Conservation (phyloP, 225 moss, liverwort and hornwort genomes). For the Asterella californica region DNA sequence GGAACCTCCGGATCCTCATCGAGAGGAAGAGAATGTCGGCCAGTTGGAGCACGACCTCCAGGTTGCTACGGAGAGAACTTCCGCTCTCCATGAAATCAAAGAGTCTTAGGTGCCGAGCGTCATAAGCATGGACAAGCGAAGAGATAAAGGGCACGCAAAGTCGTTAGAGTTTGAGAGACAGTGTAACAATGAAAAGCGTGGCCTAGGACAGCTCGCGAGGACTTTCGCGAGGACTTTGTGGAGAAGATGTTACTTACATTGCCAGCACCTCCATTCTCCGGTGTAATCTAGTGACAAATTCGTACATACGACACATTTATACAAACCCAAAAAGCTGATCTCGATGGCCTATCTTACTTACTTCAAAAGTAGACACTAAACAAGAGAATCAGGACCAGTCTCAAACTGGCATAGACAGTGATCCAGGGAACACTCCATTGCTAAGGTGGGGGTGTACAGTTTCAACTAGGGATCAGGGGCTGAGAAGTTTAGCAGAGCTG, state of each 20-base stretch:
- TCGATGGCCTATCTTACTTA: too few relatives aligned
- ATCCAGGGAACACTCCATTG: too few relatives aligned
- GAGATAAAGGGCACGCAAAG: slow-evolving; percentile 21
- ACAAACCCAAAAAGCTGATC: too few relatives aligned
- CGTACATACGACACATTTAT: too few relatives aligned
- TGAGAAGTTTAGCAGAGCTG: too few relatives aligned
- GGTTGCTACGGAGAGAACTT: slow-evolving; percentile 6
- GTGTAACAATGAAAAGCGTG: slow-evolving; percentile 18
- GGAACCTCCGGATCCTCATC: not conserved
- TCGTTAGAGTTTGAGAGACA: slow-evolving; percentile 22
- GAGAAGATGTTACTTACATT: slow-evolving; percentile 31
- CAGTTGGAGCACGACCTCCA: not conserved
- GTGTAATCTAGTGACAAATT: too few relatives aligned
- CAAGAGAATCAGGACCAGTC: too few relatives aligned
- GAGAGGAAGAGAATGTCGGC: slow-evolving; percentile 5
- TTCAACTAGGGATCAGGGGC: too few relatives aligned
- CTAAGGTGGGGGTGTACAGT: too few relatives aligned
- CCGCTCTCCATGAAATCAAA: slow-evolving; percentile 18
- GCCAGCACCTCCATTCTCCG: too few relatives aligned
- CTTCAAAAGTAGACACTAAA: too few relatives aligned
- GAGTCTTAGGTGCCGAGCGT: slow-evolving; percentile 21
- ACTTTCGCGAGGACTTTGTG: slow-evolving; percentile 25
- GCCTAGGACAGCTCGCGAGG: slow-evolving; percentile 21
- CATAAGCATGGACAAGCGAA: slow-evolving; percentile 21
- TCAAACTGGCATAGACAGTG: too few relatives aligned